Percentiles rank a stretch among this genome's conserved stretches.
phyloP scores from a whole-genome alignment of 1,139 yeast species.

The Candida anutae region DNA sequence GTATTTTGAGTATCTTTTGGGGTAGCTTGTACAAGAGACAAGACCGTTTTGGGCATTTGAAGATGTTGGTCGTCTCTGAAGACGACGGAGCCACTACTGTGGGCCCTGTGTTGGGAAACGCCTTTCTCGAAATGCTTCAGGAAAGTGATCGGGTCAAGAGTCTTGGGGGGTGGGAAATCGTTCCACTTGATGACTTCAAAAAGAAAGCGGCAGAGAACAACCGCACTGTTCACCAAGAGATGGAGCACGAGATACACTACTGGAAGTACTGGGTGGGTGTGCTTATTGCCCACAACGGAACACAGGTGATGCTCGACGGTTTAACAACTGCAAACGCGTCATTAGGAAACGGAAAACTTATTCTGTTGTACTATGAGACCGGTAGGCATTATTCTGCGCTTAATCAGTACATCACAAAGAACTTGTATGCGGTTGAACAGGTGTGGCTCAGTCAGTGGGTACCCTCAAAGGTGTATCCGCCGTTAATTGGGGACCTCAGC shows the following conservation, averaged over 20 bases:
- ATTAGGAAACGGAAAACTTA: slow-evolving; percentile 13
- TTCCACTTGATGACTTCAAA: slow-evolving; percentile 18
- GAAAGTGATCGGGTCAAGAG: slow-evolving; percentile 9
- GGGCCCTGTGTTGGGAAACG: slow-evolving; percentile 23
- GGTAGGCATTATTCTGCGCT: slow-evolving; percentile 47
- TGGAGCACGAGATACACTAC: slow-evolving; percentile 32
- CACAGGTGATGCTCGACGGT: slow-evolving; percentile 26
- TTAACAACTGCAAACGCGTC: slow-evolving; percentile 16
- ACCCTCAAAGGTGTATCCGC: slow-evolving; percentile 16
- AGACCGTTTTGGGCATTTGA: slow-evolving; percentile 29
- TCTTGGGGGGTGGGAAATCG: slow-evolving; percentile 36
- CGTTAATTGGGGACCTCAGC: slow-evolving; percentile 11
- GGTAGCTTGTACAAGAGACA: slow-evolving; percentile 44
- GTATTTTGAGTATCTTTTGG: slow-evolving; percentile 50
- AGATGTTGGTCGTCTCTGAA: slow-evolving; percentile 40
- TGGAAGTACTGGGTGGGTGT: slow-evolving; percentile 50
- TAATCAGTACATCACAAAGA: slow-evolving; percentile 30
- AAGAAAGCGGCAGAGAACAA: slow-evolving; percentile 21
- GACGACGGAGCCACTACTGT: slow-evolving; percentile 23
- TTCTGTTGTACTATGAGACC: slow-evolving; percentile 38
- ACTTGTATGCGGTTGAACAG: slow-evolving; percentile 22
- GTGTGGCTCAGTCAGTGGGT: slow-evolving; percentile 16
- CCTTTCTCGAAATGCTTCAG: slow-evolving; percentile 19
- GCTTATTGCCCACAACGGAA: slow-evolving; percentile 38
- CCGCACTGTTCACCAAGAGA: slow-evolving; percentile 26